Base-by-base conservation (phyloP, 139 green algal species). In the Tetratostichococcus sp. region DNA sequence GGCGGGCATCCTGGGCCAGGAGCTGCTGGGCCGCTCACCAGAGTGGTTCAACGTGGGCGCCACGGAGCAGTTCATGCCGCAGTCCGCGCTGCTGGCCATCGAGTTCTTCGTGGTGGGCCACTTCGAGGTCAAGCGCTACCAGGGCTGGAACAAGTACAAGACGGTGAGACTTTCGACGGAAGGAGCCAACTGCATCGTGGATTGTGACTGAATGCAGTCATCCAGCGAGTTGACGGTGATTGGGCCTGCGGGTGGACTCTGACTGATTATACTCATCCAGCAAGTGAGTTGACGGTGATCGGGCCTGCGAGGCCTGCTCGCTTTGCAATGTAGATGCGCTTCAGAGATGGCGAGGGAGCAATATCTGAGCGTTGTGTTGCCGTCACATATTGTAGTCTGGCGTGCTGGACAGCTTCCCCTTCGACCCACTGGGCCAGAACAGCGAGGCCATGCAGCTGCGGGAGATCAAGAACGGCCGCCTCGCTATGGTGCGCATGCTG, bases 401-500 rank as follows among this genome's bases (percentile, higher is more conserved):
- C 70, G 81, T 97, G 71, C 82, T 93, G 72, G 88, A 93, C 84
- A 84, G 80, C 62, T 96, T 93, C 83, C 93, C 93, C 73, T 96
- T 93, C 59, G 93, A 97, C 89, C 93, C 93, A 14, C 80, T 86
- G 25, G 58, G 67, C 72, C 72, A 84, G 79, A 73, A 79, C 65
- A 83, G 69, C 75, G 73, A 86, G n/a, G 82, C 90, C 70, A 97
- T 90, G 77, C 83, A 85, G 59, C 72, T 94, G 34, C 97, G 96
- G 90, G 95, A 98, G 90, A 76, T 98, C 75, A 98, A 98, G 91
- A 98, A 98, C 84, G 94, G 90, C 69, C 90, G 93, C 82, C 87
- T 97, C 1, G 93, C 93, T 39, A 97, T 97, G 93, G 86, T n/a
- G n/a, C n/a, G n/a, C n/a, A n/a, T n/a, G n/a, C n/a, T n/a, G n/a